Evolutionary conservation across 202 grass and related monocot genomes (phyloP).

Genomic region (Setaria viridis): DNA sequence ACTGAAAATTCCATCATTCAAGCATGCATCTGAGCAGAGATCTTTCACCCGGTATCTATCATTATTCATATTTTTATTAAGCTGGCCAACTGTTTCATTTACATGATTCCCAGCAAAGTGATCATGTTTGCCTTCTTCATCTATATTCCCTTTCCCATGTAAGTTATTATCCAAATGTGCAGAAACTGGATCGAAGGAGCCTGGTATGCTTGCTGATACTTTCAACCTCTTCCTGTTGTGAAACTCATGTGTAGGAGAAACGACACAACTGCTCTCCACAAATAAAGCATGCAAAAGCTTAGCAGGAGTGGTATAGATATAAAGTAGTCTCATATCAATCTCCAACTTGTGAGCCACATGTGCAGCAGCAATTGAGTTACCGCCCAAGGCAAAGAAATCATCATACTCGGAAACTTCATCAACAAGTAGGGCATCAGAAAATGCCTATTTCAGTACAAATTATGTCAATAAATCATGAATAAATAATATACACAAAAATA

Average conservation of each 20-base stretch:
- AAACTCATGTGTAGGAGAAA: slow-evolving; percentile 42
- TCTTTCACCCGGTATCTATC: slow-evolving; percentile 22
- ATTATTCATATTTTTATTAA: slow-evolving; percentile 26
- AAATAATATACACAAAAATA: not conserved
- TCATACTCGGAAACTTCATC: slow-evolving; percentile 80
- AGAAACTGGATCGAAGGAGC: slow-evolving; percentile 22
- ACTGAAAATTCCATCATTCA: slow-evolving; percentile 37
- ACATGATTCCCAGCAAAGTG: slow-evolving; percentile 20
- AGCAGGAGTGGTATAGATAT: slow-evolving; percentile 66
- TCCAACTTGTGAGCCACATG: slow-evolving; percentile 76
- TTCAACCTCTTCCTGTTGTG: slow-evolving; percentile 43
- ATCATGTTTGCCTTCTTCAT: slow-evolving; percentile 40
- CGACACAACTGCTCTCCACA: slow-evolving; percentile 9
- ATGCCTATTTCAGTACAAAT: slow-evolving; percentile 61
- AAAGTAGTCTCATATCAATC: slow-evolving; percentile 87
- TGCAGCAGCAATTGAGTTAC: slow-evolving; percentile 89
- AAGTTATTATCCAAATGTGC: slow-evolving; percentile 11
- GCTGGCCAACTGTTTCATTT: slow-evolving; percentile 25
- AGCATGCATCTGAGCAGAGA: slow-evolving; percentile 20
- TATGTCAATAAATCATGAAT: slow-evolving; percentile 27
- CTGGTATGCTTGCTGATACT: slow-evolving; percentile 11
- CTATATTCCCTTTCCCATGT: slow-evolving; percentile 26
- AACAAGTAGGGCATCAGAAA: slow-evolving; percentile 68
- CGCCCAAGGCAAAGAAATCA: slow-evolving; percentile 85
- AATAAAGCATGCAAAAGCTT: slow-evolving; percentile 70